phyloP scores from a whole-genome alignment of 768 basidiomycete genomes.

The Calvatia gigantea region DNA sequence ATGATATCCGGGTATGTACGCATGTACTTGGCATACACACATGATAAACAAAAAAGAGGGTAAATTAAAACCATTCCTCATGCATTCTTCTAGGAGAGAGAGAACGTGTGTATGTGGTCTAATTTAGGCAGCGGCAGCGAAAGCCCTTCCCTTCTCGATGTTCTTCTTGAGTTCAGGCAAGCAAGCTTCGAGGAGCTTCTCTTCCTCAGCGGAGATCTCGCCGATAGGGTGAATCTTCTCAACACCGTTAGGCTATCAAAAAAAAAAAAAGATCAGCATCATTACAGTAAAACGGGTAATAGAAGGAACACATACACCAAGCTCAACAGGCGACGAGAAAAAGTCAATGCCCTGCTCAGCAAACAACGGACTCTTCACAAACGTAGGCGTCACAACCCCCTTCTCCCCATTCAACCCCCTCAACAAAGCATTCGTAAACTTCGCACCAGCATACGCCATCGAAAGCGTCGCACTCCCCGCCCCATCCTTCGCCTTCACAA shows the following conservation, averaged over 20 bases:
- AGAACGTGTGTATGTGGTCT: not conserved
- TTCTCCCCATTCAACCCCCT: slow-evolving; percentile 86
- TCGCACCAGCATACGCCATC: slow-evolving; percentile 94
- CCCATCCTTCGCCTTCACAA: slow-evolving; percentile 96
- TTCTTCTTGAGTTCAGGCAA: slow-evolving; percentile 95
- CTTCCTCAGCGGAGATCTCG: slow-evolving; percentile 71
- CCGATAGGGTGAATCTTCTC: slow-evolving; percentile 91
- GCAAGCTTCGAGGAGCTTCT: slow-evolving; percentile 83
- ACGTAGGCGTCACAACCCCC: slow-evolving; percentile 79
- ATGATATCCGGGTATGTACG: too few relatives aligned
- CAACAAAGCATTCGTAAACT: slow-evolving; percentile 82
- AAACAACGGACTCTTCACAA: slow-evolving; percentile 87
- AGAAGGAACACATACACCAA: slow-evolving; percentile 65
- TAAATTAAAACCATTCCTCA: too few relatives aligned
- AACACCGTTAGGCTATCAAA: slow-evolving; percentile 71
- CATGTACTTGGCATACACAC: too few relatives aligned
- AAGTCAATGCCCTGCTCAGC: slow-evolving; percentile 85
- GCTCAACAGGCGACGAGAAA: slow-evolving; percentile 93
- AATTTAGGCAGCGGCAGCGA: slow-evolving; percentile 34
- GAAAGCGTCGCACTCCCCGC: slow-evolving; percentile 93
- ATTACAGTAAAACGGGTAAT: not conserved
- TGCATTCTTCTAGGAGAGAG: too few relatives aligned
- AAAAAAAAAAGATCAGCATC: slow-evolving; percentile 13
- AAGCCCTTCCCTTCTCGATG: slow-evolving; percentile 91
- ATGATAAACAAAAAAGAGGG: too few relatives aligned